A percentile compares a stretch with the other conserved stretches of the same genome.
Conservation (phyloP, 371 early-diverging fungal genomes). For the Circinella minor region DNA sequence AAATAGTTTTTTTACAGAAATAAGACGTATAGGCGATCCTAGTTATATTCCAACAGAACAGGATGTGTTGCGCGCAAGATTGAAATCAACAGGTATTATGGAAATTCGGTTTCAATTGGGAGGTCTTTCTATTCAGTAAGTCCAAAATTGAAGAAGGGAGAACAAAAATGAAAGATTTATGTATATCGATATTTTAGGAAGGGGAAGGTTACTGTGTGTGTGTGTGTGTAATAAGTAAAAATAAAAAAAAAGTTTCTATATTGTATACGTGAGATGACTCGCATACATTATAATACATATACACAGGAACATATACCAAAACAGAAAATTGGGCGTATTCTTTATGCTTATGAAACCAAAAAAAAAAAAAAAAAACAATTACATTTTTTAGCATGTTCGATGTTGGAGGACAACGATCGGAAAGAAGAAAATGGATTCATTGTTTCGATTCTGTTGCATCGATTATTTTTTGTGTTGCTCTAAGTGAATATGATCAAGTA, state of each 20-base stretch:
- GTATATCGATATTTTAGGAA: neutral
- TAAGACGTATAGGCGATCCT: conserved; percentile 61
- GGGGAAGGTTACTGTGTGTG: neutral
- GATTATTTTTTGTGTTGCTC: conserved; percentile 74
- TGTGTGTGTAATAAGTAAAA: no score
- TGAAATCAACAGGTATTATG: conserved; percentile 84
- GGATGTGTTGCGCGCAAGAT: conserved; percentile 83
- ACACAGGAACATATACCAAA: no score
- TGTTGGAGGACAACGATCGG: conserved; percentile 78
- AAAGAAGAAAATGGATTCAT: conserved; percentile 94
- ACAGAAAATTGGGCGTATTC: no score
- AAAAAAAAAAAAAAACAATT: no score
- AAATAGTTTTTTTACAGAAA: conserved; percentile 63
- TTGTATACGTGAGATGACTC: no score
- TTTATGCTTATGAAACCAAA: no score
- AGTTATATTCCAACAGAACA: conserved; percentile 69
- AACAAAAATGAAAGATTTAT: neutral
- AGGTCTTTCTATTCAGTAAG: conserved; percentile 70
- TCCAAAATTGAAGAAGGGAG: conserved; percentile 1
- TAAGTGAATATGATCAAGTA: conserved; percentile 75
- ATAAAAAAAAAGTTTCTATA: no score
- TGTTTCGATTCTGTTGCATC: conserved; percentile 84
- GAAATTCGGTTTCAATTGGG: conserved; percentile 73
- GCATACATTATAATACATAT: no score
- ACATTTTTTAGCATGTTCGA: conserved; percentile 60